Evolutionary conservation across 139 green algal species (phyloP).

Genomic region (Micractinium sp.): DNA sequence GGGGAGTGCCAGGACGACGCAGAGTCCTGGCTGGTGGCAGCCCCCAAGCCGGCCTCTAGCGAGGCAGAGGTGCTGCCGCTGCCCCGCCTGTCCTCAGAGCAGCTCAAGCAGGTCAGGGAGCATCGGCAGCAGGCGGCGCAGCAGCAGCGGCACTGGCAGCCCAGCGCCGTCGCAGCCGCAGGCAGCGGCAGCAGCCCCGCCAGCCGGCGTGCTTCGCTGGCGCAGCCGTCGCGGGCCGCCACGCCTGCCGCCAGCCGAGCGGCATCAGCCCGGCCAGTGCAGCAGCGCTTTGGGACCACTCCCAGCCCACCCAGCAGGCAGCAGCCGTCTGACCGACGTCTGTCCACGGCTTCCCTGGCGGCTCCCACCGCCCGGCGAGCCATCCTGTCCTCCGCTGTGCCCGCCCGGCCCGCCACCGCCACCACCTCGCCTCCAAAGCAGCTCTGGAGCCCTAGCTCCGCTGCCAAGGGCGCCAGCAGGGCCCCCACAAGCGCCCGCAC

Average conservation of each 20-base stretch:
- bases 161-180: neutral
- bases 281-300: neutral
- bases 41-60: neutral
- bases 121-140: neutral
- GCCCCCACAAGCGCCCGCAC: too few relatives aligned
- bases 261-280: neutral
- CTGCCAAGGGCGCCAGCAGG: too few relatives aligned
- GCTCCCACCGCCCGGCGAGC: neutral
- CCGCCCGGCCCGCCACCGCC: neutral
- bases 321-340: neutral
- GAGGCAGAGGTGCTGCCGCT: neutral
- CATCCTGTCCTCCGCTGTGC: neutral
- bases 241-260: neutral
- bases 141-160: neutral
- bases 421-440: too few relatives aligned
- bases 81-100: neutral
- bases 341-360: neutral
- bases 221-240: neutral
- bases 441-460: too few relatives aligned
- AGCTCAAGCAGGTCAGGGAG: neutral
- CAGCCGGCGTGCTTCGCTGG: neutral
- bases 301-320: too few relatives aligned
- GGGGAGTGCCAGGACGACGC: neutral
- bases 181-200: neutral
- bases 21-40: conserved; percentile 6